Base-by-base conservation (phyloP, 2,329 filamentous ascomycete species). In the Pseudocercospora ulei region DNA sequence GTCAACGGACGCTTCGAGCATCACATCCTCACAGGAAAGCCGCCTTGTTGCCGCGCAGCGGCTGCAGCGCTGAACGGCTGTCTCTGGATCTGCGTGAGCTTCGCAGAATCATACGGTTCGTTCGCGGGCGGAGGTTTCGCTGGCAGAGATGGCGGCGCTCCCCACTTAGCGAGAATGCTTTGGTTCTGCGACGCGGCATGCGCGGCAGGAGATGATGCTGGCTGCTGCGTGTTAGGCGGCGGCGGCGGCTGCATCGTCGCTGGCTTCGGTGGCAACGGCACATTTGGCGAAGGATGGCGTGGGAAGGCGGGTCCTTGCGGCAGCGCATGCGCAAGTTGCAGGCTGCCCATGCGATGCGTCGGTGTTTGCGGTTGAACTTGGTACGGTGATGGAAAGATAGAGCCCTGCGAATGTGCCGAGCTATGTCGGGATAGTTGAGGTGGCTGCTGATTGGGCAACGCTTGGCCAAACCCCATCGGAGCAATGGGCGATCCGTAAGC, bases 151-250 rank as follows among this genome's bases (percentile, higher is more conserved):
- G 70, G 60, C 3, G 70, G 67, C 19, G 70, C 69, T 18, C 70
- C 71, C 58, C 69, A 74, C 48, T 73, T 73, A n/a, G 70, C 68
- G 37, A 73, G 69, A 48, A 66, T 68, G 52, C 64, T 70, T 41
- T 65, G 62, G 16, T 44, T 55, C 16, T 54, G 51, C 11, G 54
- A 44, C n/a, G 54, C 50, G 4, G 54, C 44, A 29, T 25, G 23
- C 30, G 45, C 30, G 26, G 14, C 25, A 13, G 29, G 28, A 19
- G 26, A 19, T 16, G 34, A 19, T 6, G 38, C 25, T 13, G 24
- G 19, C 25, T 35, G 19, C 12, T 35, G 17, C 40, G 40, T 35
- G 23, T 44, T 43, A 22, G 27, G 34, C 30, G 39, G 45, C 25
- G 47, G 41, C 9, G 42, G 28, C 26, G 47, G 42, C 11, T 41